Base-by-base conservation (phyloP, 2,329 filamentous ascomycete species). In the Alternaria viburni region DNA sequence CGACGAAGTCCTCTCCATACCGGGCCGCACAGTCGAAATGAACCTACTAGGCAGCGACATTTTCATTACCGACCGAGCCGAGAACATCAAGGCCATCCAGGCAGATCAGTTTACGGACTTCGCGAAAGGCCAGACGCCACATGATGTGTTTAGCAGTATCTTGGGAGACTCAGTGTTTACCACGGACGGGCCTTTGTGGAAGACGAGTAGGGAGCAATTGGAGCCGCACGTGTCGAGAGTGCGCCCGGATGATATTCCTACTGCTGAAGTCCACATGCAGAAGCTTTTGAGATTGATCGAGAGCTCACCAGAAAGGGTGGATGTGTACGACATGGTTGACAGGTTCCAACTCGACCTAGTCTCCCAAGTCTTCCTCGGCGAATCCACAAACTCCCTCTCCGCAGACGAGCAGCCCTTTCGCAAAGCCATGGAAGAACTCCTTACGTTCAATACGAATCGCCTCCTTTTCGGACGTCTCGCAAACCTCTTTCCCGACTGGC, bases 31-130 rank as follows among this genome's bases (percentile, higher is more conserved):
- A 15, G 47, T 62, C 11, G 60, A 62, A 44, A 59, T 62, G 55
- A 59, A 62, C 23, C 43, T 62, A 17, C 55, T 62, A 10, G 60
- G 60, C 6, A 56, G 55, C 10, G 50, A 59, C 9, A 59, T 62
- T 6, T 59, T 62, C 49, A 59, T 62, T 21, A 62, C 60, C 41
- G 60, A 62, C 32, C 47, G 56, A 44, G 55, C 60, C 15, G 60
- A 62, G 30, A 62, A 62, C 28, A 62, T 62, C 55, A 62, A 62
- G 44, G 60, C 60, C 13, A 59, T 59, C 15, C 60, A 62, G 54
- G 60, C 60, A 21, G 55, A 59, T 44, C 55, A 62, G 32, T 59
- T 62, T 12, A 26, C 50, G 5, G 56, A 62, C 23, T 59, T 59
- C 25, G 60, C 60, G 0, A 62, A 62, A 21, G 55, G 55, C 6